Evolutionary conservation across 2,329 filamentous ascomycete genomes (phyloP), one percentile per base, ranked within the genome.

Genomic region (Cladosporium sp.): DNA sequence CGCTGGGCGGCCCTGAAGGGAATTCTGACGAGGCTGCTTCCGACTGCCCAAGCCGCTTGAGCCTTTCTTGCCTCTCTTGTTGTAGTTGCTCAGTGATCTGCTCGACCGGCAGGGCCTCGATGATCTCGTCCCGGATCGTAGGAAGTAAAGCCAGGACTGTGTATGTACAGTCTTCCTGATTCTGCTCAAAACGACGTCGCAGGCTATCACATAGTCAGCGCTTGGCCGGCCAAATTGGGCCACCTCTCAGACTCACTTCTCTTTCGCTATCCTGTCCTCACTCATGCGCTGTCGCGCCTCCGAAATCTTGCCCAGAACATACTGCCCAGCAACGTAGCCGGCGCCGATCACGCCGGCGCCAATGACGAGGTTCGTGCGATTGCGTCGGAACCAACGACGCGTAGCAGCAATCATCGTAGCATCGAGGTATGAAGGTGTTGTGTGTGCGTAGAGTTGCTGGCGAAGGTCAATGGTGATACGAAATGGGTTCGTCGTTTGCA

Each of bases 161-260:
- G 72, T 95, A 97, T 48, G 93, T 97, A 76, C 94, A 99, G 75
- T 99, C 94, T 72, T 96, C 93, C 73, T 99, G 94, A 74, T 99
- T 99, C 75, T 99, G 94, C 74, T 97, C 91, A 76, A 99, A 99
- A 70, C 94, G 89, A 59, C 94, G 89, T 52, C 92, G 91, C 61
- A 99, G 83, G 74, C 93, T 97, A 67, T 49, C 9, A 12, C 6
- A n/a, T 3, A 19, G 17, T 52, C 19, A 52, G 47, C 47, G 20
- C 39, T n/a, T 28, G 22, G 6, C 3, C 36, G 2, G 28, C 10
- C 19, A 3, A 10, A 28, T 6, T 4, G 2, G 24, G 4, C 25
- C 2, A 3, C 13, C 20, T 2, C 19, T 5, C 20, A 20, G 7
- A 68, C 84, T 66, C 77, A 97, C 93, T 99, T 99, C 77, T 99